phyloP scores from a whole-genome alignment of 306 rosid species.

The Glycyrrhiza uralensis region DNA sequence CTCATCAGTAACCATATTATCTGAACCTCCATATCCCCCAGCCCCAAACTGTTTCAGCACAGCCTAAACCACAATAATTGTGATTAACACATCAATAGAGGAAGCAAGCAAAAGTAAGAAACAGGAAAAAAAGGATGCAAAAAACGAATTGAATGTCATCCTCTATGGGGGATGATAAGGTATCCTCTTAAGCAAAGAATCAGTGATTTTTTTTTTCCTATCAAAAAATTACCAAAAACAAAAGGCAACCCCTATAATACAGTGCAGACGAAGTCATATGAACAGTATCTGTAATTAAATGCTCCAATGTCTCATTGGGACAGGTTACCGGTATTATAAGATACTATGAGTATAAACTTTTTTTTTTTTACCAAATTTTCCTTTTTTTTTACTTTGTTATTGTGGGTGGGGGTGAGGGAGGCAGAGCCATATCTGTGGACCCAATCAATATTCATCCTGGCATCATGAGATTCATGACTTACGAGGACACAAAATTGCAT shows the following conservation, averaged over 20 bases:
- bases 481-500: background rate
- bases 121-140: background rate
- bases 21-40: conserved; percentile 96
- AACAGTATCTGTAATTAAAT: background rate
- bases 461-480: background rate
- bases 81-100: conserved; percentile 19
- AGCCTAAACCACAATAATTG: conserved; percentile 52
- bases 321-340: background rate
- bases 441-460: background rate
- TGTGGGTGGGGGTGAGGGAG: background rate
- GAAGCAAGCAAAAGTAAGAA: background rate
- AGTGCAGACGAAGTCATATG: background rate
- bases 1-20: conserved; percentile 79
- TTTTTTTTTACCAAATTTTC: background rate
- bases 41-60: conserved; percentile 96
- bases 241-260: background rate
- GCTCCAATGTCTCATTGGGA: background rate
- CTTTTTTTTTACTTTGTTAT: background rate
- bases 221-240: background rate
- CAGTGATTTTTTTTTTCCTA: background rate
- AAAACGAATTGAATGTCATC: background rate
- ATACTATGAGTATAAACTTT: background rate
- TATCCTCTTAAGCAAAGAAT: background rate
- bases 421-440: background rate
- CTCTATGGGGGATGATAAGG: background rate